Percentiles rank a stretch among this genome's conserved stretches.
These are phyloP conservation scores for Aspergillus candidus DNA, from an alignment of 2,329 filamentous ascomycete genomes.

Conservation along the genomic window DNA sequence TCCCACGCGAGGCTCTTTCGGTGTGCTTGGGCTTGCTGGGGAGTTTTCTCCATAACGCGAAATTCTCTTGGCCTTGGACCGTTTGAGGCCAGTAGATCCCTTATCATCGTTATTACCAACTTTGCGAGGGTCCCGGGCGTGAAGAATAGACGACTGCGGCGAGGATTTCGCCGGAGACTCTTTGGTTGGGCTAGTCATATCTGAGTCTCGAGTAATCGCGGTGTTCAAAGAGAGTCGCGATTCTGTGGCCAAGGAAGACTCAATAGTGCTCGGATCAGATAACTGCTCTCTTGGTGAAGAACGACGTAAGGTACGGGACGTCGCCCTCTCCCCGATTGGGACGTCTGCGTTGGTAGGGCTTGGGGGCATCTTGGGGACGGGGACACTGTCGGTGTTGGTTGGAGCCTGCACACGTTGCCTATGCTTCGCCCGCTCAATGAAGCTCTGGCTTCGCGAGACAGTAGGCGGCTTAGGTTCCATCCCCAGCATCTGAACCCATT, in stretches of 20 bases:
- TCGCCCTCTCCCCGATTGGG: constrained; percentile 55
- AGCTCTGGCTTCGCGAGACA: constrained; percentile 50
- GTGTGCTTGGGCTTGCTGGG: constrained; percentile 21
- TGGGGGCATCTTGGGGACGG: constrained; percentile 35
- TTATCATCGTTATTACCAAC: constrained; percentile 23
- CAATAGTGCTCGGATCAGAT: constrained; percentile 29
- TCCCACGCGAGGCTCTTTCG: constrained; percentile 19
- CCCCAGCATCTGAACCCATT: constrained; percentile 88
- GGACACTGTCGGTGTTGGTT: constrained; percentile 16
- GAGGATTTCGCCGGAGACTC: constrained; percentile 19
- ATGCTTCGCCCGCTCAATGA: constrained; percentile 41
- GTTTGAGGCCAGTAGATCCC: constrained; percentile 30
- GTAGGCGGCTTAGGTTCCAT: constrained; percentile 56
- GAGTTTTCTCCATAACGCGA: constrained; percentile 33
- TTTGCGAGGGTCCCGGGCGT: constrained; percentile 24
- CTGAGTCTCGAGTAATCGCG: constrained; percentile 29
- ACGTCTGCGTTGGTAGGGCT: constrained; percentile 53
- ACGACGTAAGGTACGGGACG: constrained; percentile 41
- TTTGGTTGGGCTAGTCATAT: constrained; percentile 22
- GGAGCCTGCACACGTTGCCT: constrained; percentile 23
- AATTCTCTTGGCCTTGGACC: constrained; percentile 36
- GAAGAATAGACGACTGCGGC: constrained; percentile 26
- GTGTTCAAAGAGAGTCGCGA: constrained; percentile 26
- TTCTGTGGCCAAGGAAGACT: constrained; percentile 21
- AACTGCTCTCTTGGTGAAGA: constrained; percentile 24